These are phyloP conservation scores for Lindgomyces ingoldianus DNA, from an alignment of 495 filamentous ascomycete species.

Conservation along the genomic window DNA sequence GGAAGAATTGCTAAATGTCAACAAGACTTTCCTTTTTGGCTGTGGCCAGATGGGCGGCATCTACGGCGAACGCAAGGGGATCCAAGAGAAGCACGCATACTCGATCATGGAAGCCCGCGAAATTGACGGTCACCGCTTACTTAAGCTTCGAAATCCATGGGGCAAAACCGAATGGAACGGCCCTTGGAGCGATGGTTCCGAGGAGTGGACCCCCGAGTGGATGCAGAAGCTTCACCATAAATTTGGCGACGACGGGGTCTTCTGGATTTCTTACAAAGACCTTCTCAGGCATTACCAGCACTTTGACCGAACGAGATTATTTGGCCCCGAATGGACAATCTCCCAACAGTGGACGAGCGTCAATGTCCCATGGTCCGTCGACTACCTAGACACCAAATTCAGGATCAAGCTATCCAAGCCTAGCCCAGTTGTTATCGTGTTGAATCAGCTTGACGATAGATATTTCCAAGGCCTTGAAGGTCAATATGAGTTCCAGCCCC, in stretches of 20 bases:
- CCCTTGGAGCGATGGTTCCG: conserved; percentile 68
- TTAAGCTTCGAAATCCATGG: conserved; percentile 87
- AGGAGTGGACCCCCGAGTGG: conserved; percentile 91
- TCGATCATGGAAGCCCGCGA: conserved; percentile 83
- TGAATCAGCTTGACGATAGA: conserved; percentile 80
- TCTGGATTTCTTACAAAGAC: conserved; percentile 77
- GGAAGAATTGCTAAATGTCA: conserved; percentile 80
- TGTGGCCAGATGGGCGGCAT: conserved; percentile 62
- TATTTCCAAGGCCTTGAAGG: conserved; percentile 84
- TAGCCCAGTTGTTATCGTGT: conserved; percentile 73
- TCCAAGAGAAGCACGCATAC: conserved; percentile 82
- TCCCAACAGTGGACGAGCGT: conserved; percentile 83
- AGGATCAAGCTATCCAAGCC: conserved; percentile 64
- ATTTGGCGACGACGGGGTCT: conserved; percentile 87
- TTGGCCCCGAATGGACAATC: conserved; percentile 79
- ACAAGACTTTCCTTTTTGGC: conserved; percentile 85
- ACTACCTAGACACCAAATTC: conserved; percentile 85
- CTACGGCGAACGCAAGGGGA: conserved; percentile 65
- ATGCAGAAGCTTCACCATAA: conserved; percentile 73
- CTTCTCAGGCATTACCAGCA: conserved; percentile 78
- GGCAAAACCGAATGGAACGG: conserved; percentile 72
- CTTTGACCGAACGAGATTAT: conserved; percentile 86
- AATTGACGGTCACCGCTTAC: conserved; percentile 69
- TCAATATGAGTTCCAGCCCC: conserved; percentile 75
- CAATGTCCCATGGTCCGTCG: conserved; percentile 79